Base-by-base conservation (phyloP, 768 basidiomycete species). In the Crassisporium funariophilum region DNA sequence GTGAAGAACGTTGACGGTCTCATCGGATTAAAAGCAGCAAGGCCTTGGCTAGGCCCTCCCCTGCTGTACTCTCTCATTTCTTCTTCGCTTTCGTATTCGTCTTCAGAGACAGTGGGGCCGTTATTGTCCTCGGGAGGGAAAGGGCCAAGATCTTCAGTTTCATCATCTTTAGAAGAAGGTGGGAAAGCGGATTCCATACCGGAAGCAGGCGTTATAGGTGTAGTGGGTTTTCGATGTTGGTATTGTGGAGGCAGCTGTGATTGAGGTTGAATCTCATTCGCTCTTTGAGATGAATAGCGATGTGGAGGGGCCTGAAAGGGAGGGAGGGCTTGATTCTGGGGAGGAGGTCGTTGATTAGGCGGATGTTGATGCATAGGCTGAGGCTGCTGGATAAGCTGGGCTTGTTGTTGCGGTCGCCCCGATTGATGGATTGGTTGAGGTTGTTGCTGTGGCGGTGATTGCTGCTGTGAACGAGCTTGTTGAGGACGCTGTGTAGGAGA, bases 61-160 rank as follows among this genome's bases (percentile, higher is more conserved):
- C 75, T 69, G 47, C 74, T 73, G 47, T 71, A 75, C 37, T 72
- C 65, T 21, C 70, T 56, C 61, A 78, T 66, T 35, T 84, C 85
- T 47, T 87, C 86, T 57, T 87, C 85, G 58, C 85, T 88, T 62
- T 86, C 83, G 51, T 71, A 83, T 22, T 81, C 78, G 52, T 75
- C 78, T 40, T 79, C 81, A n/a, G 73, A 70, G 17, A 59, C 55
- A 17, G 54, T 59, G 29, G 55, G 65, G 54, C 35, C 64, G 31
- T 49, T 60, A 27, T 72, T 72, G 15, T 71, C 72, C 33, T 72
- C 71, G 35, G 66, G 51, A 2, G 48, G 44, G 56, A 50, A 60
- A 57, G 49, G 66, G 35, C 67, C 58, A 23, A 68, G 69, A 43
- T 71, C 70, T 17, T 68, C 77, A 4, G 59, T 49, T 17, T 75